These are phyloP conservation scores for Zygoascus meyerae DNA, from an alignment of 1,139 yeast genomes.

Conservation along the genomic window DNA sequence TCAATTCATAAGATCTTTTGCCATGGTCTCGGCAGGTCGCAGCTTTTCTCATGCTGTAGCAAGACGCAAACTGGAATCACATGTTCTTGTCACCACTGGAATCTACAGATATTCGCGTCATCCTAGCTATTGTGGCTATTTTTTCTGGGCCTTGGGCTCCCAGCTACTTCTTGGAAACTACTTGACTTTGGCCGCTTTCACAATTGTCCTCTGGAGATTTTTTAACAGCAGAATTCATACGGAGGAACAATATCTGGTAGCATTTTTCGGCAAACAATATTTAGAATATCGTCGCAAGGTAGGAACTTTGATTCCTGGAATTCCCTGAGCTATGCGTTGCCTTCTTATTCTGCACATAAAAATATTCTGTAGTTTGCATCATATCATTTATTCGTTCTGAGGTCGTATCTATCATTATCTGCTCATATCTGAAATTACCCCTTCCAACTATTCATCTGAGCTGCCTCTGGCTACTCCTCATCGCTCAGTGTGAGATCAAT, in stretches of 20 bases:
- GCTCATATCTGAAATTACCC: background rate
- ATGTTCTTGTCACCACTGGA: constrained; percentile 65
- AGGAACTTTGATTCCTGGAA: constrained; percentile 53
- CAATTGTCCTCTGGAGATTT: constrained; percentile 54
- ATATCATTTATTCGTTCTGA: background rate
- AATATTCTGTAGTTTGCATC: constrained; percentile 31
- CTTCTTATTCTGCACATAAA: constrained; percentile 46
- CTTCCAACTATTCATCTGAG: background rate
- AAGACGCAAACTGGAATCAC: constrained; percentile 46
- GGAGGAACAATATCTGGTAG: constrained; percentile 61
- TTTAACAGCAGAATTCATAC: constrained; percentile 56
- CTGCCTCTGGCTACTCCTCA: constrained; percentile 16
- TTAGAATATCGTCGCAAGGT: constrained; percentile 45
- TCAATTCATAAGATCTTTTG: constrained; percentile 59
- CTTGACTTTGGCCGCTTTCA: constrained; percentile 44
- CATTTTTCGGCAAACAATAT: constrained; percentile 69
- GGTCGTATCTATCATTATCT: background rate
- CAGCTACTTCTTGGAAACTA: constrained; percentile 68
- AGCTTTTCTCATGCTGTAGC: constrained; percentile 86
- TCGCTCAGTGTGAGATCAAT: constrained; percentile 24
- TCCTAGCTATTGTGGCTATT: constrained; percentile 89
- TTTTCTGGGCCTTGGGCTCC: constrained; percentile 88
- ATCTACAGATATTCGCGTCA: constrained; percentile 65
- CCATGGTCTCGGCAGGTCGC: constrained; percentile 83
- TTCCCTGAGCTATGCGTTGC: too few species aligned